Percentiles rank a stretch among this genome's conserved stretches.
Evolutionary conservation across 176 grass and related monocot genomes (phyloP).

Genomic region (Oryza glaberrima): DNA sequence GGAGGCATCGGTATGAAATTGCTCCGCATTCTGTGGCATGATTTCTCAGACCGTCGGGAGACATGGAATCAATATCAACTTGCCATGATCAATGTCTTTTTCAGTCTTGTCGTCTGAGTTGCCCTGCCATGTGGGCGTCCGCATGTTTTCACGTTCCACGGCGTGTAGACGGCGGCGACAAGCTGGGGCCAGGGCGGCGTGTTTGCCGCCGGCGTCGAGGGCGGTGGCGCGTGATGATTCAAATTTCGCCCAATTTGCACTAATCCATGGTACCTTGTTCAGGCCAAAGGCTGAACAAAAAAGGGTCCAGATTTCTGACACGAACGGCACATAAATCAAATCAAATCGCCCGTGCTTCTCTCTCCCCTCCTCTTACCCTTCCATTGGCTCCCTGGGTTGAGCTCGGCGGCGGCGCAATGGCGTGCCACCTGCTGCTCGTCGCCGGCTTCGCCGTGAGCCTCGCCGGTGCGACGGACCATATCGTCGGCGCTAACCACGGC

Average conservation of each 20-base stretch:
- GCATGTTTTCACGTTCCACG: neutral
- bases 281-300: neutral
- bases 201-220: neutral
- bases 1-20: neutral
- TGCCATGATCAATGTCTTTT: too few relatives aligned
- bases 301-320: neutral
- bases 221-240: slow-evolving; percentile 10
- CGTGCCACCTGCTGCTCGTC: slow-evolving; percentile 28
- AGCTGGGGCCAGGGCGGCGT: neutral
- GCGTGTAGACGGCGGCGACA: too few relatives aligned
- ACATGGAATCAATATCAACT: neutral
- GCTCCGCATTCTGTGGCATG: neutral
- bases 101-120: neutral
- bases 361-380: neutral
- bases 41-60: neutral
- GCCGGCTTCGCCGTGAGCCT: slow-evolving; percentile 3
- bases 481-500: slow-evolving; percentile 75
- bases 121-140: neutral
- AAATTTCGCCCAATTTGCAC: slow-evolving; percentile 12
- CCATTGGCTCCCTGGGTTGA: neutral
- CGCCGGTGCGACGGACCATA: slow-evolving; percentile 75
- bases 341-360: neutral
- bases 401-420: slow-evolving; percentile 34
- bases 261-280: neutral
- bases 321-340: neutral